These are phyloP conservation scores for Aspergillus intermedius DNA, from an alignment of 2,329 filamentous ascomycete species.

Conservation along the genomic window DNA sequence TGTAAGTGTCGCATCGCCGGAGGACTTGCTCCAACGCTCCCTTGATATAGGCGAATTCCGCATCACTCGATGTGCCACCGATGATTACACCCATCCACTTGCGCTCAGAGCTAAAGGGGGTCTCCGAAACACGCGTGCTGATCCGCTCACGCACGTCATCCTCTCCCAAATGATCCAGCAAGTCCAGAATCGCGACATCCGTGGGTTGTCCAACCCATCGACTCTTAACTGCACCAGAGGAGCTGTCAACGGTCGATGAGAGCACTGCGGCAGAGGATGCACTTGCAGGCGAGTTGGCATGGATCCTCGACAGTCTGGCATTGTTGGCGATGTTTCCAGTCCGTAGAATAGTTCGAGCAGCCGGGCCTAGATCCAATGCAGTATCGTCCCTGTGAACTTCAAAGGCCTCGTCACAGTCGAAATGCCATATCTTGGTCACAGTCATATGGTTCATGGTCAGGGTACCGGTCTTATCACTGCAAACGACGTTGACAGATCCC, in stretches of 20 bases:
- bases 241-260: conserved; percentile 67
- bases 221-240: conserved; percentile 62
- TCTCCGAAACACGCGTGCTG: conserved; percentile 74
- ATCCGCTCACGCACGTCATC: conserved; percentile 84
- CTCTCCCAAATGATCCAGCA: conserved; percentile 84
- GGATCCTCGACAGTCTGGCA: conserved; percentile 67
- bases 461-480: conserved; percentile 96
- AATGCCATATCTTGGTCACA: conserved; percentile 92
- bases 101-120: conserved; percentile 90
- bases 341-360: conserved; percentile 72
- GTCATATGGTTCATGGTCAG: conserved; percentile 98
- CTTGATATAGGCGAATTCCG: conserved; percentile 89
- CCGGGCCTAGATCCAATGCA: conserved; percentile 57
- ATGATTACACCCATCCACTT: conserved; percentile 99
- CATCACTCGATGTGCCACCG: conserved; percentile 49
- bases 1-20: conserved; percentile 80
- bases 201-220: conserved; percentile 96
- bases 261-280: conserved; percentile 69
- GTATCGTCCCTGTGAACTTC: conserved; percentile 51
- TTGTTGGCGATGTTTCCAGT: conserved; percentile 98
- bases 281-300: conserved; percentile 63
- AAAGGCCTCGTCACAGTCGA: conserved; percentile 57
- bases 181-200: conserved; percentile 91
- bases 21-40: conserved; percentile 85
- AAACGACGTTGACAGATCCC: conserved; percentile 98